Evolutionary conservation across 2,329 filamentous ascomycete species (phyloP).

Genomic region (Aureobasidium sp.): DNA sequence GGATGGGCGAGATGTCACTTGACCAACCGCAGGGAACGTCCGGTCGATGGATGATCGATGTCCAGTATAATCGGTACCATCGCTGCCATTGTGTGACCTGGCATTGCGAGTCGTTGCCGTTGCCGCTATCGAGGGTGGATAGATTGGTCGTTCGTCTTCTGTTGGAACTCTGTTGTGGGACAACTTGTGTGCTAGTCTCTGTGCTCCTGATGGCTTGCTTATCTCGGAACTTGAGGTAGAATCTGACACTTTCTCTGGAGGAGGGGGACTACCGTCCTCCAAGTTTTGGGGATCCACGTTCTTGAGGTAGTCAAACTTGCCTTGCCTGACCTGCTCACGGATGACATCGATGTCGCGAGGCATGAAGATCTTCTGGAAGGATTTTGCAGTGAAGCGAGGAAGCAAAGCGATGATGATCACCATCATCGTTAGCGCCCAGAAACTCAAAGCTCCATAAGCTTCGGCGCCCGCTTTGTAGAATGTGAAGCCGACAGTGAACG

Average conservation of each 20-base stretch:
- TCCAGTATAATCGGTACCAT: constrained; percentile 81
- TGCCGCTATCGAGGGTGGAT: constrained; percentile 77
- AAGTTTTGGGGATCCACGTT: constrained; percentile 38
- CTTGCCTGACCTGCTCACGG: constrained; percentile 79
- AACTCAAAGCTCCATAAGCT: constrained; percentile 72
- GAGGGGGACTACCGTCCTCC: constrained; percentile 37
- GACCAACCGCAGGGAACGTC: constrained; percentile 32
- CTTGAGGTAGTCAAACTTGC: constrained; percentile 71
- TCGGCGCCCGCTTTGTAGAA: constrained; percentile 75
- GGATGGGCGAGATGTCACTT: constrained; percentile 13
- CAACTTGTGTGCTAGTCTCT: constrained; percentile 42
- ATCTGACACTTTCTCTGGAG: constrained; percentile 36
- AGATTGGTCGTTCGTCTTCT: constrained; percentile 87
- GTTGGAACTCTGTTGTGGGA: constrained; percentile 45
- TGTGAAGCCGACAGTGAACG: constrained; percentile 48
- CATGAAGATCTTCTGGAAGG: constrained; percentile 86
- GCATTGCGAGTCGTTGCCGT: constrained; percentile 74
- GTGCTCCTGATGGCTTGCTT: constrained; percentile 33
- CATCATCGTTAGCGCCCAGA: constrained; percentile 79
- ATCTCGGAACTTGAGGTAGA: constrained; percentile 55
- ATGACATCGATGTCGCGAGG: constrained; percentile 92
- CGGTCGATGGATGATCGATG: constrained; percentile 35
- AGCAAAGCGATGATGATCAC: constrained; percentile 76
- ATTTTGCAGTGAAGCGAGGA: constrained; percentile 80
- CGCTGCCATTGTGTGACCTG: constrained; percentile 81